These are phyloP conservation scores for Pleurotus salmoneostramineus DNA, from an alignment of 768 basidiomycete species.

Conservation along the genomic window DNA sequence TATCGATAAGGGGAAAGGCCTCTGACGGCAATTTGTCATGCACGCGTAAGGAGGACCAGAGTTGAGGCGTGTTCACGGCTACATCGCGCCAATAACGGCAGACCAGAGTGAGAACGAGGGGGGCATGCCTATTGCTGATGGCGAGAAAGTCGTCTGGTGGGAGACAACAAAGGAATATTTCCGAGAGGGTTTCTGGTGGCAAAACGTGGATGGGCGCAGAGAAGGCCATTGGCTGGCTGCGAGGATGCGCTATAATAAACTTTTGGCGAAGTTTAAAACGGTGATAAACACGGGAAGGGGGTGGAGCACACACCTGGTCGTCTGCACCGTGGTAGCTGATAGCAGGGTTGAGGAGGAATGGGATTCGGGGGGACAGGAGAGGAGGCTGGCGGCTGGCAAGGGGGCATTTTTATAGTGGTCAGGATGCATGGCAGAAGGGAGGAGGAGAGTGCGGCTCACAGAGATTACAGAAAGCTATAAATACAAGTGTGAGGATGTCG, in stretches of 20 bases:
- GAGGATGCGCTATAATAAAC: background rate
- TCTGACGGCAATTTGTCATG: conserved; percentile 2
- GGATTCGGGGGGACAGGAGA: background rate
- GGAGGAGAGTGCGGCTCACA: background rate
- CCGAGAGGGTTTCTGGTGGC: conserved; percentile 4
- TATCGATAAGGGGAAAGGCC: conserved; percentile 6
- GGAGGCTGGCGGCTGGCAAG: background rate
- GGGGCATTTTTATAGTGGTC: background rate
- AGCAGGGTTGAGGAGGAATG: background rate
- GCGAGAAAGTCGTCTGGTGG: conserved; percentile 1
- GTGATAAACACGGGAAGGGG: background rate
- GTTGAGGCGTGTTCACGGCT: background rate
- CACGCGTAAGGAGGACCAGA: conserved; percentile 6
- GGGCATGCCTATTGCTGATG: conserved; percentile 3
- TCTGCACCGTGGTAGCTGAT: background rate
- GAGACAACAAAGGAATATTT: conserved; percentile 4
- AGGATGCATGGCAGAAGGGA: background rate
- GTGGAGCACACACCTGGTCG: background rate
- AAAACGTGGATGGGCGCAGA: conserved; percentile 1
- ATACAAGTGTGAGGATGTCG: background rate
- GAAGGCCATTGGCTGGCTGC: background rate
- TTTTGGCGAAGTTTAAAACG: background rate
- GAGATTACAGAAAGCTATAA: background rate
- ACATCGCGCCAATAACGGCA: conserved; percentile 1
- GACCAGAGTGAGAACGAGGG: conserved; percentile 4